A percentile compares a stretch with the other conserved stretches of the same genome.
Evolutionary conservation across 768 basidiomycete genomes (phyloP).

Genomic region (Chalciporus sphaerocephalus): DNA sequence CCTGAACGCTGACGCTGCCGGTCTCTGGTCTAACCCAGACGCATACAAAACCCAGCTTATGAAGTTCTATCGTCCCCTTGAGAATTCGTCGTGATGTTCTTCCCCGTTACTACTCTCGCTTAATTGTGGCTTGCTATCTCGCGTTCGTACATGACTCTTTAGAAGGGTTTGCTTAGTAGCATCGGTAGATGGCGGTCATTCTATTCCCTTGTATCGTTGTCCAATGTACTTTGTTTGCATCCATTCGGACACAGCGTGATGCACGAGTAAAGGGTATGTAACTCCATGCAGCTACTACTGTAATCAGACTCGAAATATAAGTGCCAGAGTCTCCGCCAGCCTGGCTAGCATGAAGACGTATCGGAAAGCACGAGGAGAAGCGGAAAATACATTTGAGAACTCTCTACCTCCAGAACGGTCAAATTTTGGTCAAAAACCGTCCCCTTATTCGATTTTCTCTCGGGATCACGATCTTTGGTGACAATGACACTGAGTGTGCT

Average conservation of each 20-base stretch:
- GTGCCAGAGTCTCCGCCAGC: no score
- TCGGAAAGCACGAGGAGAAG: no score
- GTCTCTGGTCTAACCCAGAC: slow-evolving; percentile 70
- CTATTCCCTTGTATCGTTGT: slow-evolving; percentile 4
- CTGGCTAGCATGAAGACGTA: no score
- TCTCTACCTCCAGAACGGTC: no score
- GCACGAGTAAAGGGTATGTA: no score
- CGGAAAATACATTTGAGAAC: no score
- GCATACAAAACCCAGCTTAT: slow-evolving; percentile 71
- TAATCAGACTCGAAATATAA: no score
- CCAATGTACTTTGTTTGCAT: slow-evolving; percentile 12
- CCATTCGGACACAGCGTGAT: not conserved
- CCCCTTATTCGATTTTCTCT: no score
- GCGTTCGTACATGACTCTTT: slow-evolving; percentile 2
- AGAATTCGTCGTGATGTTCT: slow-evolving; percentile 31
- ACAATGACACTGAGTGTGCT: no score
- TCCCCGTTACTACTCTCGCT: slow-evolving; percentile 1
- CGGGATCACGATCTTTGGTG: no score
- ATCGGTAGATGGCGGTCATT: slow-evolving; percentile 12
- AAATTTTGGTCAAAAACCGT: no score
- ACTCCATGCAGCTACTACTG: no score
- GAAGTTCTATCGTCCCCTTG: slow-evolving; percentile 64
- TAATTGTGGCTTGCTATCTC: not conserved
- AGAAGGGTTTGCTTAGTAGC: slow-evolving; percentile 2
- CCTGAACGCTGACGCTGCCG: slow-evolving; percentile 81